Conservation (phyloP, 768 basidiomycete genomes). For the Leccinum variicolor region DNA sequence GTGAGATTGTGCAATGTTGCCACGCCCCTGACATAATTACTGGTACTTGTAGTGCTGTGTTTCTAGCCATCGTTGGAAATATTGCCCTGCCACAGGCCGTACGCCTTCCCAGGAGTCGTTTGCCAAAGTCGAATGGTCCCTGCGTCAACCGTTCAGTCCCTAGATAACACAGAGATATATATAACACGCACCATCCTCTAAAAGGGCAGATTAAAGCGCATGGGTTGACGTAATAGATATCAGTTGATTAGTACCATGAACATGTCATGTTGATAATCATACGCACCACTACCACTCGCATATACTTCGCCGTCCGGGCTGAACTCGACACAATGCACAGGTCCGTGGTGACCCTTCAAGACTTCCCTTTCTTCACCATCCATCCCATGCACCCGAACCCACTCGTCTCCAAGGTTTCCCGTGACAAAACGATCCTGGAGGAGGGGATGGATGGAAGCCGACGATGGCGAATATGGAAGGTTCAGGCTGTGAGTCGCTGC, state of each 20-base stretch:
- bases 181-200: slow-evolving; percentile 67
- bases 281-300: slow-evolving; percentile 92
- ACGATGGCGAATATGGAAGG: slow-evolving; percentile 85
- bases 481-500: slow-evolving; percentile 70
- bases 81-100: slow-evolving; percentile 85
- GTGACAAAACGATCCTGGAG: slow-evolving; percentile 89
- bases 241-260: slow-evolving; percentile 5
- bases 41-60: background rate
- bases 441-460: slow-evolving; percentile 91
- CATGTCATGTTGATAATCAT: slow-evolving; percentile 7
- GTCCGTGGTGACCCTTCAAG: slow-evolving; percentile 95
- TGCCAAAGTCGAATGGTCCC: slow-evolving; percentile 97
- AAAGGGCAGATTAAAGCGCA: slow-evolving; percentile 8
- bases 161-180: background rate
- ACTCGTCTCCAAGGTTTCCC: slow-evolving; percentile 86
- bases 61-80: slow-evolving; percentile 36
- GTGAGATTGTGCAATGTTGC: slow-evolving; percentile 6
- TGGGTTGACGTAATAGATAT: slow-evolving; percentile 1
- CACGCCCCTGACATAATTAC: slow-evolving; percentile 7
- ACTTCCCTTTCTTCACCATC: slow-evolving; percentile 89
- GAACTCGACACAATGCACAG: slow-evolving; percentile 91
- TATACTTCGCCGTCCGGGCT: slow-evolving; percentile 98
- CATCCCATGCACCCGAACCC: slow-evolving; percentile 93
- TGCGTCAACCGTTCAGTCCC: slow-evolving; percentile 27
- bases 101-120: slow-evolving; percentile 89